phyloP scores from a whole-genome alignment of 2,329 filamentous ascomycete genomes.

The Diaporthe citriasiana region DNA sequence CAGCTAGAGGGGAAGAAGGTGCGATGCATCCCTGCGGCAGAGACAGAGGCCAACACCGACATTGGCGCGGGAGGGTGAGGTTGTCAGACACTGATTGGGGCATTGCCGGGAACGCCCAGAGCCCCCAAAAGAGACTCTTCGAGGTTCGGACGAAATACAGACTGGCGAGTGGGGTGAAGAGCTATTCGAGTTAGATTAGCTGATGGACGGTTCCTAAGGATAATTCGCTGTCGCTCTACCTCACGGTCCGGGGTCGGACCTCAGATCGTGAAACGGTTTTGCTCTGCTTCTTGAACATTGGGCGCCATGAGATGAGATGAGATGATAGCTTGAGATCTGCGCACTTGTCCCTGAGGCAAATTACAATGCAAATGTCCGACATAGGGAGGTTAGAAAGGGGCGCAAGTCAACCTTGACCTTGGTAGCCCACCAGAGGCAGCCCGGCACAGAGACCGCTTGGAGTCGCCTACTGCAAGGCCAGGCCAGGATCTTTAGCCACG shows the following conservation, averaged over 20 bases:
- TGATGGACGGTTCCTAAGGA: not conserved
- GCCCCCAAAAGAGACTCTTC: constrained; percentile 13
- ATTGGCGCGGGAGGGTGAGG: constrained; percentile 37
- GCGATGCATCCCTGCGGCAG: constrained; percentile 38
- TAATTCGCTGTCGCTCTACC: constrained; percentile 26
- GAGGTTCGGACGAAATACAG: constrained; percentile 36
- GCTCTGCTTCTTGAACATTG: constrained; percentile 16
- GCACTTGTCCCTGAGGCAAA: constrained; percentile 14
- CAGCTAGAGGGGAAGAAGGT: constrained; percentile 36
- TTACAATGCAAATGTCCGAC: constrained; percentile 13
- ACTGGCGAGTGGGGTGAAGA: constrained; percentile 29
- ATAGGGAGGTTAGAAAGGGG: constrained; percentile 11
- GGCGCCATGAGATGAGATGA: constrained; percentile 26
- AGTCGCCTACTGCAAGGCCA: constrained; percentile 28
- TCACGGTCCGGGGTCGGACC: constrained; percentile 16
- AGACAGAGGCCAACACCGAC: constrained; percentile 31
- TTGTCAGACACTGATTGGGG: constrained; percentile 40
- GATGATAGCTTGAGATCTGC: constrained; percentile 11
- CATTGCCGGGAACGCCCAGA: constrained; percentile 33
- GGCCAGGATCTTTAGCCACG: constrained; percentile 17
- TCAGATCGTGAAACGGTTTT: constrained; percentile 1
- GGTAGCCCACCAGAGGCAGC: constrained; percentile 29
- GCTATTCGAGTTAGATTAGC: constrained; percentile 32
- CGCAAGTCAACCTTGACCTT: constrained; percentile 7
- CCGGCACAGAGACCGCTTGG: constrained; percentile 21